Percentiles rank a stretch among this genome's conserved stretches.
phyloP scores from a whole-genome alignment of 2,329 filamentous ascomycete genomes.

The Coleophoma eucalyptorum region DNA sequence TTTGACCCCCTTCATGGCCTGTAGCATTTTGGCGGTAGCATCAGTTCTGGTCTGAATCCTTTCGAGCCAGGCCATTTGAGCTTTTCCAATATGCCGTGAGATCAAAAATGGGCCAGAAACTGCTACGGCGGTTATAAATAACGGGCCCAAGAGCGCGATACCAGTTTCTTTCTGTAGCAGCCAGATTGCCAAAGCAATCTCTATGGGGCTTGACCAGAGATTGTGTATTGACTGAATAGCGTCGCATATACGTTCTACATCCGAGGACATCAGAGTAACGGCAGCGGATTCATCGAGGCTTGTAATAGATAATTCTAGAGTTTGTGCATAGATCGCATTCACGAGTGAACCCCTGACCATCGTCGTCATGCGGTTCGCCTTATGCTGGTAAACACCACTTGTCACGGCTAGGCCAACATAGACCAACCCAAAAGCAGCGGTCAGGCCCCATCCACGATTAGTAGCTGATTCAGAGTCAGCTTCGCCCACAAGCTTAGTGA shows the following conservation, averaged over 20 bases:
- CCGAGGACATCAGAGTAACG: constrained; percentile 25
- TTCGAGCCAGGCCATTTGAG: constrained; percentile 14
- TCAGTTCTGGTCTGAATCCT: constrained; percentile 15
- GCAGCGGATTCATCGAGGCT: constrained; percentile 19
- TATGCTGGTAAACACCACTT: constrained; percentile 16
- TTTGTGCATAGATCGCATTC: constrained; percentile 22
- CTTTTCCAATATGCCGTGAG: constrained; percentile 13
- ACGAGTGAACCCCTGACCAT: constrained; percentile 23
- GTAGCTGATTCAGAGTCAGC: constrained; percentile 7
- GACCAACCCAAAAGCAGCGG: constrained; percentile 14
- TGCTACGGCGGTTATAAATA: constrained; percentile 11
- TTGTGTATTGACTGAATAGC: constrained; percentile 24
- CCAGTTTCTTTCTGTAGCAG: constrained; percentile 24
- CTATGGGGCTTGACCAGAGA: constrained; percentile 19
- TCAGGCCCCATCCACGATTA: constrained; percentile 15
- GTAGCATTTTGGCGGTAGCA: constrained; percentile 17
- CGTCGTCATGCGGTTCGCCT: constrained; percentile 16
- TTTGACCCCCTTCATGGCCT: constrained; percentile 25
- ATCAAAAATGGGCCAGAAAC: constrained; percentile 9
- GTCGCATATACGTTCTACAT: constrained; percentile 15
- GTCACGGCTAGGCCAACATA: constrained; percentile 16
- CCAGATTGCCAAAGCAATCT: constrained; percentile 23
- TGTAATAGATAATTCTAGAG: constrained; percentile 17
- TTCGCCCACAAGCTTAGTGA: constrained; percentile 8
- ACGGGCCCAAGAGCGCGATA: constrained; percentile 12